Conservation (phyloP, 805 yeast species). For the Kodamaea kaohsiungensis region DNA sequence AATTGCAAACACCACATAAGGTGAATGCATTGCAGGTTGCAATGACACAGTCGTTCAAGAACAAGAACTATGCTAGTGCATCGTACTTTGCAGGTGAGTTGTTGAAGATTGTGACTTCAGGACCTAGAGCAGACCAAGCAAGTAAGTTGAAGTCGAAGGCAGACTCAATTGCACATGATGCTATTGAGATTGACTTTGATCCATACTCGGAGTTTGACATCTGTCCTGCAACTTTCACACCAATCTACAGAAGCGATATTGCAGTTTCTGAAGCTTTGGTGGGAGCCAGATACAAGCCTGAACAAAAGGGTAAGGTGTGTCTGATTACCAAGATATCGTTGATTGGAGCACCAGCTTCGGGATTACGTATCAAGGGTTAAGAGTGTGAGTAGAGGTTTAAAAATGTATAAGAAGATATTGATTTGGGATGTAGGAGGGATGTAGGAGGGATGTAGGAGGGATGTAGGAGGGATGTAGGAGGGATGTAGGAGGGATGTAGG, state of each 20-base stretch:
- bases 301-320: conserved; percentile 79
- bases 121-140: conserved; percentile 88
- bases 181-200: conserved; percentile 88
- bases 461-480: no score
- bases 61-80: conserved; percentile 86
- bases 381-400: neutral
- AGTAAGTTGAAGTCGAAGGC: conserved; percentile 77
- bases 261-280: conserved; percentile 77
- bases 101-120: conserved; percentile 65
- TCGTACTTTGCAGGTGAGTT: conserved; percentile 87
- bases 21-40: conserved; percentile 92
- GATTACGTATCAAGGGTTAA: conserved; percentile 57
- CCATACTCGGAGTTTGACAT: conserved; percentile 89
- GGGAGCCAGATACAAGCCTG: conserved; percentile 81
- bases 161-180: conserved; percentile 80
- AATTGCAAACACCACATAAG: conserved; percentile 79
- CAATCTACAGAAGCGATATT: conserved; percentile 79
- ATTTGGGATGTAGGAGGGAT: neutral
- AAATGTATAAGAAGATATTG: neutral
- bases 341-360: conserved; percentile 92
- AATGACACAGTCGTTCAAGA: conserved; percentile 86
- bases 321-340: conserved; percentile 70
- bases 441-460: no score
- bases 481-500: no score
- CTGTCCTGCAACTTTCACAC: conserved; percentile 84